Evolutionary conservation across 768 basidiomycete species (phyloP).

Genomic region (Trametes coccinea): DNA sequence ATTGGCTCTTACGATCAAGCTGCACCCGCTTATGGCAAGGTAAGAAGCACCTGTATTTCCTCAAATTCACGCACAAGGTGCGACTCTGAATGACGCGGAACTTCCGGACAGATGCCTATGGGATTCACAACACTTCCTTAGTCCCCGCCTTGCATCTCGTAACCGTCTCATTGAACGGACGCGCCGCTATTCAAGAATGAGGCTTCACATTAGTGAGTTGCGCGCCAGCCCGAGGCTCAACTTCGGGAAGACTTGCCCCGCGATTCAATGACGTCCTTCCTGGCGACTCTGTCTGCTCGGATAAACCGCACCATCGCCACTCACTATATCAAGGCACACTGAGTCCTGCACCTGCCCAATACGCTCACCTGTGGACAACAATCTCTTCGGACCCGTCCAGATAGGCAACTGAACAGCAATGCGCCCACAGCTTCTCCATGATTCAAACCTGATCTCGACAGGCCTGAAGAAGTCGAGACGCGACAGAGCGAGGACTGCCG

Average conservation of each 20-base stretch:
- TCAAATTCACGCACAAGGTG: too few species aligned
- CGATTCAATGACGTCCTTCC: not conserved
- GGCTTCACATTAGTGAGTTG: not conserved
- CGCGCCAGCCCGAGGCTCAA: not conserved
- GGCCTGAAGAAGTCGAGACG: not conserved
- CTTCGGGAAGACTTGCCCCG: not conserved
- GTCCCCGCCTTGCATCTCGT: not conserved
- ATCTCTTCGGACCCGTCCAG: not conserved
- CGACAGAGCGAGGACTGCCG: not conserved
- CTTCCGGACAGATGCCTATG: not conserved
- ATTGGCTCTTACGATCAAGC: not conserved
- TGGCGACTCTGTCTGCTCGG: not conserved
- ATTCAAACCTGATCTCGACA: not conserved
- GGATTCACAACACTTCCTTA: not conserved
- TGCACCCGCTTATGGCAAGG: not conserved
- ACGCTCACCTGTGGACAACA: not conserved
- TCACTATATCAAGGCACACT: not conserved
- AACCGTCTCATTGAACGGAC: not conserved
- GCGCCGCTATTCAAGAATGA: too few species aligned
- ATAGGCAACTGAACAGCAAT: constrained; percentile 5
- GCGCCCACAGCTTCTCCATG: not conserved
- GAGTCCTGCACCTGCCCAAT: not conserved
- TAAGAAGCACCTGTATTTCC: too few species aligned
- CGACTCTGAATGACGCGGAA: not conserved
- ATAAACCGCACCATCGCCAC: not conserved